Evolutionary conservation across 345 rosid species (phyloP), one percentile per base, ranked within the genome.

Genomic region (Populus alba): DNA sequence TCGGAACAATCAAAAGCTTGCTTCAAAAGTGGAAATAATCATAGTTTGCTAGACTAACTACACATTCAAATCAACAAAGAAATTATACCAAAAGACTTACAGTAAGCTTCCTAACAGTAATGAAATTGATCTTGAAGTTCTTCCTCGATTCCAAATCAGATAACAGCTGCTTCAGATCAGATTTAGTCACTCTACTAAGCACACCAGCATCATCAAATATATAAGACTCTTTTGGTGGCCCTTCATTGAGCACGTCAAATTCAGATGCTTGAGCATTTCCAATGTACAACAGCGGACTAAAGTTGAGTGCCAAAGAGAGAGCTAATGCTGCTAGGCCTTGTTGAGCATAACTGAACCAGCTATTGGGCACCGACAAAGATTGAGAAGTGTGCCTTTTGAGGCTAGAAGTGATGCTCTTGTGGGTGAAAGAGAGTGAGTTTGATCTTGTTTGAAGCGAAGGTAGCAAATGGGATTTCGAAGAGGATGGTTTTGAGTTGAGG

Each of bases 121-220:
- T 75, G 84, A 96, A 87, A 76, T 94, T 90, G 53, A 96, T 88
- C 55, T 78, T 87, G 47, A 89, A 80, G 73, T 92, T 91, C 89
- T 96, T 96, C 82, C 98, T 83, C 31, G 92, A 87, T 80, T 96
- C 99, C 91, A 96, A 87, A 86, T 94, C 98, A 49, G 99, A 91
- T 78, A 96, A 87, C 67, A 96, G 86, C 77, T 82, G 87, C 87
- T 88, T 96, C 73, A 94, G 81, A 83, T 96, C 99, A 51, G 97
- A 88, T 66, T 41, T 96, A 0, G 99, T 94, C 13, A 96, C 92
- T 74, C 90, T 88, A 67, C 99, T 94, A n/a, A 96, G 93, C 84
- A 96, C 99, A 66, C 92, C 92, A 59, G 99, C 98, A 65, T 96
- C 99, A 69, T 94, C 99, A 43, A 96, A 87, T 20, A 96, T 86